Conservation (phyloP, 306 rosid species). For the Hippophae rhamnoides region DNA sequence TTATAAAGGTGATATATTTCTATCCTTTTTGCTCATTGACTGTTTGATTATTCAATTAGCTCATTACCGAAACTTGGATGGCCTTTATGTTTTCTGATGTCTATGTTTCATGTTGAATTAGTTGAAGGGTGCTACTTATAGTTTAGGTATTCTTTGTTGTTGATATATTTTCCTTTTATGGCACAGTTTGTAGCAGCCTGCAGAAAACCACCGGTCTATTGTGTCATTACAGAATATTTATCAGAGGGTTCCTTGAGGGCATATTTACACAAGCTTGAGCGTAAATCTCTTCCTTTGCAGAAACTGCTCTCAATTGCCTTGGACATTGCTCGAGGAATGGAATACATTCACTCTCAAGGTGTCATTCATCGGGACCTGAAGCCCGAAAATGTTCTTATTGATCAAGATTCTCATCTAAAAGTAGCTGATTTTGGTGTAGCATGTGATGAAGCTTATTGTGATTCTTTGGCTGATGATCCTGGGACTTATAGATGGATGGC, state of each 20-base stretch:
- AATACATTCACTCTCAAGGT: conserved; percentile 78
- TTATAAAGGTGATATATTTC: conserved; percentile 53
- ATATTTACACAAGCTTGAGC: conserved; percentile 64
- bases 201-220: conserved; percentile 71
- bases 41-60: too few relatives aligned
- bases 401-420: conserved; percentile 49
- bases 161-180: conserved; percentile 20
- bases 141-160: conserved; percentile 1
- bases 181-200: conserved; percentile 79
- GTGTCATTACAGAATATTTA: conserved; percentile 76
- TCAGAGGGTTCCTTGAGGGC: conserved; percentile 85
- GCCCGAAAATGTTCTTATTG: conserved; percentile 81
- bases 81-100: too few relatives aligned
- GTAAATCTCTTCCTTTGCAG: conserved; percentile 37
- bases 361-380: conserved; percentile 87
- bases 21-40: too few relatives aligned
- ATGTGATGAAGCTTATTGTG: conserved; percentile 68
- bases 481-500: conserved; percentile 99
- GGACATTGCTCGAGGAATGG: conserved; percentile 88
- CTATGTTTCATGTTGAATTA: neutral
- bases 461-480: conserved; percentile 74
- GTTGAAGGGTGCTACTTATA: conserved; percentile 1
- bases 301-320: conserved; percentile 55
- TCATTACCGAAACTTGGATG: too few relatives aligned
- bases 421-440: conserved; percentile 95